phyloP scores from a whole-genome alignment of 2,329 filamentous ascomycete genomes.

The Pyrenophora graminea region DNA sequence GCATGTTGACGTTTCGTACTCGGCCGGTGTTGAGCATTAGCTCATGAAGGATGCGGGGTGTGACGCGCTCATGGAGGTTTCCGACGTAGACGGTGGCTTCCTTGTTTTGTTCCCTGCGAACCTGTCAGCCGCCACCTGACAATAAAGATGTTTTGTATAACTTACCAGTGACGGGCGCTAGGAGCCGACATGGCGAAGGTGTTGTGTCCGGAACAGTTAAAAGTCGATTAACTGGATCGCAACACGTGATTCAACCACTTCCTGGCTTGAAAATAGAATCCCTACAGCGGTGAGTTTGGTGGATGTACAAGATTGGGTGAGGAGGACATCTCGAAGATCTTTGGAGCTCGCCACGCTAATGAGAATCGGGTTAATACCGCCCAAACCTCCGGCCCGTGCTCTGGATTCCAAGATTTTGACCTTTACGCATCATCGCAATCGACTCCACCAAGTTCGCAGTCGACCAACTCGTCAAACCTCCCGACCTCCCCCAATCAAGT shows the following conservation, averaged over 20 bases:
- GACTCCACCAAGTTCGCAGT: slow-evolving; percentile 9
- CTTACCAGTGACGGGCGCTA: slow-evolving; percentile 75
- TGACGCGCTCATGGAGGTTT: slow-evolving; percentile 96
- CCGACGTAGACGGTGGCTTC: slow-evolving; percentile 98
- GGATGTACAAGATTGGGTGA: slow-evolving; percentile 6
- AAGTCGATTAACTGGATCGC: slow-evolving; percentile 1
- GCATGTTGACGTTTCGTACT: slow-evolving; percentile 96
- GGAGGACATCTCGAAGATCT: slow-evolving; percentile 21
- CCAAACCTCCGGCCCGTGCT: slow-evolving; percentile 6
- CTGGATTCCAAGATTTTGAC: slow-evolving; percentile 28
- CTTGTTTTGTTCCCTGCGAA: slow-evolving; percentile 77
- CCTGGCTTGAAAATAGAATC: not conserved
- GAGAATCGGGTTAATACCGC: slow-evolving; percentile 9
- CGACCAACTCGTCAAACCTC: slow-evolving; percentile 1
- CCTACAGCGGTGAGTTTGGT: slow-evolving; percentile 6
- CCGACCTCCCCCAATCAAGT: not conserved
- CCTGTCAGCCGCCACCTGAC: slow-evolving; percentile 19
- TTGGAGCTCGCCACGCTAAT: slow-evolving; percentile 25
- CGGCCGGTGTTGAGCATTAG: slow-evolving; percentile 97
- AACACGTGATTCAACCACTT: not conserved
- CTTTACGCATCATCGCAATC: slow-evolving; percentile 21
- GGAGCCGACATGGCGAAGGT: slow-evolving; percentile 58
- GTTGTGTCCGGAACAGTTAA: not conserved
- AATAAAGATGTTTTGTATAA: not conserved
- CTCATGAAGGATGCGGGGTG: slow-evolving; percentile 90